Percentiles rank a stretch among this genome's conserved stretches.
Evolutionary conservation across 2,329 filamentous ascomycete species (phyloP).

Genomic region (Bipolaris victoriae): DNA sequence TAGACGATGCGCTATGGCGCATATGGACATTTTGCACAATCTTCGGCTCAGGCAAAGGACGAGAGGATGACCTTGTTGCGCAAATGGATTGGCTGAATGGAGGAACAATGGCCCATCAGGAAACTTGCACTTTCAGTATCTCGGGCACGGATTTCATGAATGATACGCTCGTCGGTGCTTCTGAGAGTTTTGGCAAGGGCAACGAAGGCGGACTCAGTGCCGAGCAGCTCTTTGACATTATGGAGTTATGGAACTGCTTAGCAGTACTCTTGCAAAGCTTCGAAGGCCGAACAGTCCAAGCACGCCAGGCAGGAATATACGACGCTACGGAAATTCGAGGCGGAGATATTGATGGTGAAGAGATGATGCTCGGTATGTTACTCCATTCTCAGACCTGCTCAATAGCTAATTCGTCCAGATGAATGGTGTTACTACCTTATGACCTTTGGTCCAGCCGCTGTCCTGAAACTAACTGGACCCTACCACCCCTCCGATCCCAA

Average conservation of each 20-base stretch:
- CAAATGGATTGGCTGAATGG: constrained; percentile 70
- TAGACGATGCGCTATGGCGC: constrained; percentile 68
- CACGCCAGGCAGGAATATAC: constrained; percentile 63
- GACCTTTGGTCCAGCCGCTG: constrained; percentile 63
- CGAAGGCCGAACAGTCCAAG: constrained; percentile 61
- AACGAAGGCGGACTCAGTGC: constrained; percentile 62
- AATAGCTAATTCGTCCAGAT: constrained; percentile 49
- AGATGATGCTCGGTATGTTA: constrained; percentile 58
- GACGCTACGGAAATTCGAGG: constrained; percentile 55
- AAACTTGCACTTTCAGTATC: constrained; percentile 54
- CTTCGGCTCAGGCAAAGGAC: constrained; percentile 64
- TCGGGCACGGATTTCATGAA: constrained; percentile 59
- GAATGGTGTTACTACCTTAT: constrained; percentile 68
- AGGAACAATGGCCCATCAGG: constrained; percentile 58
- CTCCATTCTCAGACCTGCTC: neutral
- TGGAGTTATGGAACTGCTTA: constrained; percentile 68
- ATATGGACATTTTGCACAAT: constrained; percentile 71
- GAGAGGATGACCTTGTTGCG: constrained; percentile 64
- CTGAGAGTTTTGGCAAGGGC: constrained; percentile 63
- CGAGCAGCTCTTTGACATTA: constrained; percentile 67
- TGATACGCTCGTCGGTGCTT: constrained; percentile 61
- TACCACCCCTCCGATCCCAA: constrained; percentile 47
- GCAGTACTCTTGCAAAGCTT: constrained; percentile 62
- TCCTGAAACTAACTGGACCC: constrained; percentile 58
- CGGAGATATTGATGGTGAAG: constrained; percentile 60